Conservation (phyloP, 352 stramenopile species). For the Phytophthora citricola region DNA sequence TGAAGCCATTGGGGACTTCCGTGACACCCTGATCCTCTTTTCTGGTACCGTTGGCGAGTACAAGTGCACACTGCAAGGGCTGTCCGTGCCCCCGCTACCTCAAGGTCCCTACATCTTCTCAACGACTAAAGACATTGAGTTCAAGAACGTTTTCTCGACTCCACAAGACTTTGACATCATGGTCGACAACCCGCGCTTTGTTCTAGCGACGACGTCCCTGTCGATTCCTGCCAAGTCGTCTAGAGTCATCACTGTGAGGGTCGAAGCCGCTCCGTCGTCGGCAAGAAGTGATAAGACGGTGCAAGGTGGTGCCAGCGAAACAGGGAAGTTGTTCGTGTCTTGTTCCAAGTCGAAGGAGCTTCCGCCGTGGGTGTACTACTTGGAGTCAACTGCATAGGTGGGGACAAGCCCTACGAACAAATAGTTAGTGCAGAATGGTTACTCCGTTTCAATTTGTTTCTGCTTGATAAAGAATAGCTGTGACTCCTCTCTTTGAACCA, state of each 20-base stretch:
- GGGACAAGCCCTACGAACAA: neutral
- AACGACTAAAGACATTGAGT: slow-evolving; percentile 79
- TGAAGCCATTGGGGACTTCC: slow-evolving; percentile 85
- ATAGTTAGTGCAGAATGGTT: neutral
- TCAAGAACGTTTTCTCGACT: slow-evolving; percentile 91
- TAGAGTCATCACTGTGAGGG: slow-evolving; percentile 66
- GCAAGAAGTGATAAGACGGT: slow-evolving; percentile 21
- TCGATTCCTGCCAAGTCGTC: slow-evolving; percentile 76
- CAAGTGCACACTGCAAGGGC: slow-evolving; percentile 80
- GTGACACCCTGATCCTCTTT: slow-evolving; percentile 75
- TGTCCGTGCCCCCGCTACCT: slow-evolving; percentile 77
- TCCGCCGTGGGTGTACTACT: slow-evolving; percentile 90
- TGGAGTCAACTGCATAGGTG: slow-evolving; percentile 46
- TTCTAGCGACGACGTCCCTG: slow-evolving; percentile 54
- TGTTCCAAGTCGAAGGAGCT: slow-evolving; percentile 73
- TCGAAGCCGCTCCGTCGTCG: slow-evolving; percentile 41
- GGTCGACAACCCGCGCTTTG: slow-evolving; percentile 82
- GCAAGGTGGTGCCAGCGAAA: slow-evolving; percentile 26
- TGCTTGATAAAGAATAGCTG: slow-evolving; percentile 47
- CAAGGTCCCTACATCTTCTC: slow-evolving; percentile 85
- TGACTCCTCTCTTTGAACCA: slow-evolving; percentile 44
- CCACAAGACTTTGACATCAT: slow-evolving; percentile 79
- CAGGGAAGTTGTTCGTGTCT: slow-evolving; percentile 84
- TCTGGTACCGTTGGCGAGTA: slow-evolving; percentile 83
- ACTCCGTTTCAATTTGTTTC: neutral